A percentile compares a stretch with the other conserved stretches of the same genome.
These are phyloP conservation scores for Carex cristatella DNA, from an alignment of 176 grass and related monocot genomes.

Conservation along the genomic window DNA sequence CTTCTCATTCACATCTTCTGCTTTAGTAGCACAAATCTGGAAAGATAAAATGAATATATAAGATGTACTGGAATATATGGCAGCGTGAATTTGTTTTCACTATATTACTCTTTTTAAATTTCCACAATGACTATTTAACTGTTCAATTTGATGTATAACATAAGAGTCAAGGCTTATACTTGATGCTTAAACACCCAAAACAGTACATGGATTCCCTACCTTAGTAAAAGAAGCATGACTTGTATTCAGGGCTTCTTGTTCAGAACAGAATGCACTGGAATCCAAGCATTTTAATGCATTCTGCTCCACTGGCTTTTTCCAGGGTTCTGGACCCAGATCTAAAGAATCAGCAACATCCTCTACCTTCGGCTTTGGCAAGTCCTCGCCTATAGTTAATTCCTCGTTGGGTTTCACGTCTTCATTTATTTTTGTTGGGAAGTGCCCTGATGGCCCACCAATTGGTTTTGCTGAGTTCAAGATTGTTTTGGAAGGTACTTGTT, in stretches of 20 bases:
- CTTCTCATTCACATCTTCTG: constrained; percentile 1
- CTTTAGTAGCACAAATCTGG: not conserved
- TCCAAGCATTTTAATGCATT: not conserved
- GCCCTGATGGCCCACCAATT: constrained; percentile 34
- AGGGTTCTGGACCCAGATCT: not conserved
- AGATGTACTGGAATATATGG: not conserved
- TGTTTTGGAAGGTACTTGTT: constrained; percentile 25
- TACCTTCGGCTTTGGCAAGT: constrained; percentile 26
- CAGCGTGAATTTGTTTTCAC: not conserved
- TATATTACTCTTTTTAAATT: not conserved
- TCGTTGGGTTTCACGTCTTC: constrained; percentile 49
- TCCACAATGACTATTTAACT: not conserved
- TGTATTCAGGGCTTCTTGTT: not conserved
- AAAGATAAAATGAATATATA: not conserved
- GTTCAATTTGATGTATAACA: not conserved
- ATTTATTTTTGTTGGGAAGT: constrained; percentile 48
- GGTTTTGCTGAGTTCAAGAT: constrained; percentile 15
- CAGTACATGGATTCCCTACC: constrained; percentile 2
- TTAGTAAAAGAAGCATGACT: not conserved
- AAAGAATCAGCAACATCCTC: constrained; percentile 32
- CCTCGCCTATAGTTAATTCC: constrained; percentile 28
- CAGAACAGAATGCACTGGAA: not conserved
- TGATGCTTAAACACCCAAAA: not conserved
- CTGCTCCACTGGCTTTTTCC: not conserved
- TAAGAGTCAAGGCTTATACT: not conserved